These are phyloP conservation scores for Dendrobium officinale DNA, from an alignment of 106 monocot species.

Conservation along the genomic window DNA sequence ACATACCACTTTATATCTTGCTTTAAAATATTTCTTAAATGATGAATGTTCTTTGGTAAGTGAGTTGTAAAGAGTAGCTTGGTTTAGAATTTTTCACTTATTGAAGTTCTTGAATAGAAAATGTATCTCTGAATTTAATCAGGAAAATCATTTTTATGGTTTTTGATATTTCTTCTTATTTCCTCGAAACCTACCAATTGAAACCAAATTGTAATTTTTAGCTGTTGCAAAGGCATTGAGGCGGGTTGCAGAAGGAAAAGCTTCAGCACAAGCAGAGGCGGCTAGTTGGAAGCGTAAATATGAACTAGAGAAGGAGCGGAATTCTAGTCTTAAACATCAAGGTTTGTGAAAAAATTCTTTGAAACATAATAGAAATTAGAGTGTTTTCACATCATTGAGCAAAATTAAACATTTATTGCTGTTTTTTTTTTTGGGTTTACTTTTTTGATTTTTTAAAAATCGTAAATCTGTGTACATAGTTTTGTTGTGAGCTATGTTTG, in stretches of 20 bases:
- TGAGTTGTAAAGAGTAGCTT: neutral
- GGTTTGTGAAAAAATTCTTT: slow-evolving; percentile 26
- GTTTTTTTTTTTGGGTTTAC: neutral
- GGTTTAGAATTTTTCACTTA: neutral
- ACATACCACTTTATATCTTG: too few relatives aligned
- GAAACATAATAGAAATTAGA: neutral
- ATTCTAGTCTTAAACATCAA: slow-evolving; percentile 37
- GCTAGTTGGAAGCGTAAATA: slow-evolving; percentile 93
- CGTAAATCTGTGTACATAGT: neutral
- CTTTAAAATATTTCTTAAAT: neutral
- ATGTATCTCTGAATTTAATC: slow-evolving; percentile 1
- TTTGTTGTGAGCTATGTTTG: neutral
- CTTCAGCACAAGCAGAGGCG: slow-evolving; percentile 80
- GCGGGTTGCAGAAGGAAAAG: slow-evolving; percentile 84
- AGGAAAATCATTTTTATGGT: neutral
- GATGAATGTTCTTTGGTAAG: neutral
- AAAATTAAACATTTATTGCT: neutral
- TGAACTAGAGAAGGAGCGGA: slow-evolving; percentile 68
- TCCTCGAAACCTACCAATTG: slow-evolving; percentile 3
- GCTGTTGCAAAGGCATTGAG: slow-evolving; percentile 92
- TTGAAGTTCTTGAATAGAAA: neutral
- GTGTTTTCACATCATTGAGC: neutral
- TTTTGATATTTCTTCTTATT: neutral
- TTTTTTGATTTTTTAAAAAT: neutral
- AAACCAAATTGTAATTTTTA: slow-evolving; percentile 26